Evolutionary conservation across 2,329 filamentous ascomycete genomes (phyloP), one percentile per base, ranked within the genome.

Genomic region (Colletotrichum zoysiae): DNA sequence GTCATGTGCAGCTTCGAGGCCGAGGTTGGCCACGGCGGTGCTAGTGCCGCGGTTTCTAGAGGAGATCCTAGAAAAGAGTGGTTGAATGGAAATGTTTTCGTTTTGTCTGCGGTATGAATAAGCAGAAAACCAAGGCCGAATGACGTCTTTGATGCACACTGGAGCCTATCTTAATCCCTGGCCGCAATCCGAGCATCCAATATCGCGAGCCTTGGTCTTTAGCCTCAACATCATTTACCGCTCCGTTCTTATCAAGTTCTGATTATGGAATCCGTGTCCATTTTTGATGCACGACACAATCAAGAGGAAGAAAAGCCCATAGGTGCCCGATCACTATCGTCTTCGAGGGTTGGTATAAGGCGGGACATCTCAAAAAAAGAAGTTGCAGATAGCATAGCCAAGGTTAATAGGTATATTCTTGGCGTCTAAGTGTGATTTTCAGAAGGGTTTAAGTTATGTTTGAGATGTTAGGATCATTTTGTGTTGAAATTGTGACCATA

Each of bases 371-470:
- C 18, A 20, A 8, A 20, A 3, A 20, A 44, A 44, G 26, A 20
- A 20, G 12, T 1, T 12, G 6, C 6, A 12, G 8, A 20, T 8
- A 14, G 42, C 6, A 5, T 20, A 2, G 12, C 42, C 2, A 6
- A 44, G 3, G 16, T 18, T 20, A 3, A 8, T 1, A 12, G 6
- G 2, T 44, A 20, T 8, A 8, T 7, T 20, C 7, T 3, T 44
- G 7, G 2, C 6, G 7, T 6, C 0, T 6, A 20, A 12, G 5
- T 44, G 42, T 4, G 20, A 0, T 44, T 18, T 0, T 1, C 1
- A 9, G 6, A 7, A 3, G 7, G 4, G 7, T 44, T 20, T 12
- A 0, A 3, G 2, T 8, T 8, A 3, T 8, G 6, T 20, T 20
- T 44, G 1, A 4, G 20, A n/a, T n/a, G 20, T 46, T 11, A 3